phyloP scores from a whole-genome alignment of 495 filamentous ascomycete genomes.

The Podospora pseudopauciseta region DNA sequence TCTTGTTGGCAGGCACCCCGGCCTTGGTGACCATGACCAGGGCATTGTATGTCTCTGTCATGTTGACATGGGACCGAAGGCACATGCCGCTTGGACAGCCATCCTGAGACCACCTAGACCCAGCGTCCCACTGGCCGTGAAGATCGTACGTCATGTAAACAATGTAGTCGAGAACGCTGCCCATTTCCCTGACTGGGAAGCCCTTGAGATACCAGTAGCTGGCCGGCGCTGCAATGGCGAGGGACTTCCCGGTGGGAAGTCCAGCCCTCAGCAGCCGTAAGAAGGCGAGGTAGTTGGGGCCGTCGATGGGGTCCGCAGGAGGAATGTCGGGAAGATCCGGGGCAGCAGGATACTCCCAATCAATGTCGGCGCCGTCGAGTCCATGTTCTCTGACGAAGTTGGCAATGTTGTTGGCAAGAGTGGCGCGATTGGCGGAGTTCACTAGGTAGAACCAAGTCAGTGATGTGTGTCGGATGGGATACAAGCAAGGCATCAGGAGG shows the following conservation, averaged over 20 bases:
- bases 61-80: slow-evolving; percentile 43
- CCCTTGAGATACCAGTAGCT: slow-evolving; percentile 19
- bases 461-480: slow-evolving; percentile 1
- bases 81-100: slow-evolving; percentile 41
- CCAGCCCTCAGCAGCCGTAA: slow-evolving; percentile 16
- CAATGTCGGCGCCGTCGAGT: slow-evolving; percentile 38
- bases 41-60: slow-evolving; percentile 39
- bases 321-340: slow-evolving; percentile 32
- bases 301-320: slow-evolving; percentile 15
- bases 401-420: slow-evolving; percentile 28
- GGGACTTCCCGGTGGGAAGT: slow-evolving; percentile 21
- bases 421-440: slow-evolving; percentile 20
- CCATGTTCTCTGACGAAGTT: slow-evolving; percentile 27
- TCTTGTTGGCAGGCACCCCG: slow-evolving; percentile 39
- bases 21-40: slow-evolving; percentile 50
- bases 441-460: slow-evolving; percentile 25
- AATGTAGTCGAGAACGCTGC: slow-evolving; percentile 28
- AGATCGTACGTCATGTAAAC: slow-evolving; percentile 36
- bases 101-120: not conserved
- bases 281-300: slow-evolving; percentile 24
- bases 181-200: slow-evolving; percentile 24
- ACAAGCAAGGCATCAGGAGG: not conserved
- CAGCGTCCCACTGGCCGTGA: slow-evolving; percentile 27
- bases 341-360: slow-evolving; percentile 44
- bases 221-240: slow-evolving; percentile 26